Percentiles rank a stretch among this genome's conserved stretches.
These are phyloP conservation scores for Cutaneotrichosporon cyanovorans DNA, from an alignment of 1,284 basidiomycete genomes.

Conservation along the genomic window DNA sequence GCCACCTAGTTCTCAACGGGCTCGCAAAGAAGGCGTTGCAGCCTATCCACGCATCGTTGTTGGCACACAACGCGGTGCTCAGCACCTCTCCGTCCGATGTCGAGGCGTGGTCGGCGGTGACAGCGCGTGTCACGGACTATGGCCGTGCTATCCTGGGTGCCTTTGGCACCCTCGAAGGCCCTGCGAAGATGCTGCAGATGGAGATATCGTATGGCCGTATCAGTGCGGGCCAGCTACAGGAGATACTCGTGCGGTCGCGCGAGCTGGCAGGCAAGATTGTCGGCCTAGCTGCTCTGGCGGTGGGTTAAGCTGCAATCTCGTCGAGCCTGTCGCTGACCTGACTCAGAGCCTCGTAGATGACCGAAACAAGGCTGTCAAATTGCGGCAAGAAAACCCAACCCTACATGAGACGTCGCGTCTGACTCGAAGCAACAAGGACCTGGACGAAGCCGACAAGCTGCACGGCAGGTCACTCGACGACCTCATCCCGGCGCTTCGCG, in stretches of 20 bases:
- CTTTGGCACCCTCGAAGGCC: constrained; percentile 25
- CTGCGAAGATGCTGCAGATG: constrained; percentile 41
- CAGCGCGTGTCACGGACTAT: constrained; percentile 15
- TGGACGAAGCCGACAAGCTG: constrained; percentile 14
- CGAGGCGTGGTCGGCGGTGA: constrained; percentile 29
- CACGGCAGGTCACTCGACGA: constrained; percentile 24
- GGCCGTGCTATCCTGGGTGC: constrained; percentile 27
- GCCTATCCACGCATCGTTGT: constrained; percentile 32
- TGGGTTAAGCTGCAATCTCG: constrained; percentile 10
- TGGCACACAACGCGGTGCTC: constrained; percentile 40
- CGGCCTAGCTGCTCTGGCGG: constrained; percentile 33
- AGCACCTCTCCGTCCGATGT: constrained; percentile 21
- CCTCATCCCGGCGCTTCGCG: constrained; percentile 51
- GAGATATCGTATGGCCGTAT: constrained; percentile 47
- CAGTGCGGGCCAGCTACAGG: constrained; percentile 41
- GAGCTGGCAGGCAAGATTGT: constrained; percentile 31
- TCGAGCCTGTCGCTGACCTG: not conserved
- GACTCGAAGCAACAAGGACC: not conserved
- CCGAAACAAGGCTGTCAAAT: constrained; percentile 13
- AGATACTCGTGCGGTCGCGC: constrained; percentile 34
- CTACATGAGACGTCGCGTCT: constrained; percentile 9
- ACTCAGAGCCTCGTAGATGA: constrained; percentile 33
- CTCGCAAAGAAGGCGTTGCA: constrained; percentile 32
- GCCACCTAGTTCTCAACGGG: constrained; percentile 47
- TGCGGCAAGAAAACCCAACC: constrained; percentile 5